Base-by-base conservation (phyloP, 805 yeast species). In the Candida verbasci region DNA sequence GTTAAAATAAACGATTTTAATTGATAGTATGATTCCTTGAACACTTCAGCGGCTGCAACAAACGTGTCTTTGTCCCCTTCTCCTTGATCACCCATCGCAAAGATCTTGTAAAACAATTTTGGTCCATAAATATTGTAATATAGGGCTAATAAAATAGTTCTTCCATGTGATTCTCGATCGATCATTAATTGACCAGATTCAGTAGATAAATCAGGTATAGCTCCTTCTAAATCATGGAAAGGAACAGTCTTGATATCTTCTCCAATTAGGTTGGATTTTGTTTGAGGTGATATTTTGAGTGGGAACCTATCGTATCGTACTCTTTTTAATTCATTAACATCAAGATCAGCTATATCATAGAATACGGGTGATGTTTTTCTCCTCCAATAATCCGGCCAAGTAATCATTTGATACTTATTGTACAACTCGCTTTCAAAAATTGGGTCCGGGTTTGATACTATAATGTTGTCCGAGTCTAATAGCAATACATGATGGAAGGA, bases 101-200 rank as follows among this genome's bases (percentile, higher is more conserved):
- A 60, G 31, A 81, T 59, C 2, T 77, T 78, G 50, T 79, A 81
- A 52, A 70, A 81, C 38, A 71, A 63, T 7, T 68, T 58, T 22
- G 81, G 82, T 0, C 87, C 87, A 50, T 70, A 75, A 37, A 76
- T 61, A 48, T 82, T 82, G 56, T 82, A 82, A 56, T 80, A 82
- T 25, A 79, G 55, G 0, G 86, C 70, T 33, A 82, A 60, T 42
- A 82, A 59, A 35, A 82, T 58, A 3, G 82, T 72, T 46, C 63
- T 61, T 32, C 75, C 73, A 50, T 82, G 88, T 1, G 70, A 63
- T 24, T 58, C 60, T 54, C 80, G 82, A 47, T 76, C 72, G 32
- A 82, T 66, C 35, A 79, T 50, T 38, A 82, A 50, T 51, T 82
- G 85, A 3, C 88, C 89, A 1, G 83, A 74, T 57, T 82, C 88